These are phyloP conservation scores for Trametes meyenii DNA, from an alignment of 768 basidiomycete genomes.

Conservation along the genomic window DNA sequence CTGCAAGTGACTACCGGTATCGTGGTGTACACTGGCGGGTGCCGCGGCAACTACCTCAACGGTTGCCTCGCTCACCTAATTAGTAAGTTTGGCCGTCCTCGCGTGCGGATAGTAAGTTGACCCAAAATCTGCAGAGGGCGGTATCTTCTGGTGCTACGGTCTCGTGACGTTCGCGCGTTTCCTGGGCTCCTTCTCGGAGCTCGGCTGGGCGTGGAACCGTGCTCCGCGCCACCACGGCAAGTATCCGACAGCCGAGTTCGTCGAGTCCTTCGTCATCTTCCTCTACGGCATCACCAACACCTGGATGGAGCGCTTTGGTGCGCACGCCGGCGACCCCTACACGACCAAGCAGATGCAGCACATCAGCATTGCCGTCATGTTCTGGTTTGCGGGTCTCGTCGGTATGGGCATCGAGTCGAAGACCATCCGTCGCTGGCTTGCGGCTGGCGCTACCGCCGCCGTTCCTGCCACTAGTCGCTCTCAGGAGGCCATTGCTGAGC, in stretches of 20 bases:
- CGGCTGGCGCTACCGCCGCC: constrained; percentile 51
- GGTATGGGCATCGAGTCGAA: constrained; percentile 90
- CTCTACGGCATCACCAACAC: constrained; percentile 88
- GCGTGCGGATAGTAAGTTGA: constrained; percentile 2
- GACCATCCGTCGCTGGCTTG: constrained; percentile 71
- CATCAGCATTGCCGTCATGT: constrained; percentile 94
- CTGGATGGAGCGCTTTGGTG: constrained; percentile 97
- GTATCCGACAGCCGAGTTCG: constrained; percentile 69
- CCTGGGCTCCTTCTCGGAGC: constrained; percentile 81
- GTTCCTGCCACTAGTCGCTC: constrained; percentile 24
- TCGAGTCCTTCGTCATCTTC: constrained; percentile 83
- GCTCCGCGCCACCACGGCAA: constrained; percentile 47
- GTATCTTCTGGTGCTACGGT: constrained; percentile 93
- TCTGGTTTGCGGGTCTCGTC: constrained; percentile 89
- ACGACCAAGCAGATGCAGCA: constrained; percentile 93
- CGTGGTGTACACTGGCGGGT: constrained; percentile 84
- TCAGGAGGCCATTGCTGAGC: constrained; percentile 58
- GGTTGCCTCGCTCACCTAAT: constrained; percentile 90
- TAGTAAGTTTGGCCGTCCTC: constrained; percentile 52
- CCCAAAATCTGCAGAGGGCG: constrained; percentile 60
- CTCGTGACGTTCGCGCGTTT: constrained; percentile 91
- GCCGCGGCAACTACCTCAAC: constrained; percentile 76
- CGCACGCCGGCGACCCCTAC: constrained; percentile 76
- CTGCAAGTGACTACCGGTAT: constrained; percentile 69
- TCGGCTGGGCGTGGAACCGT: constrained; percentile 96